Evolutionary conservation across 192 early-diverging fungal species (phyloP).

Genomic region (Entomortierella parvispora): DNA sequence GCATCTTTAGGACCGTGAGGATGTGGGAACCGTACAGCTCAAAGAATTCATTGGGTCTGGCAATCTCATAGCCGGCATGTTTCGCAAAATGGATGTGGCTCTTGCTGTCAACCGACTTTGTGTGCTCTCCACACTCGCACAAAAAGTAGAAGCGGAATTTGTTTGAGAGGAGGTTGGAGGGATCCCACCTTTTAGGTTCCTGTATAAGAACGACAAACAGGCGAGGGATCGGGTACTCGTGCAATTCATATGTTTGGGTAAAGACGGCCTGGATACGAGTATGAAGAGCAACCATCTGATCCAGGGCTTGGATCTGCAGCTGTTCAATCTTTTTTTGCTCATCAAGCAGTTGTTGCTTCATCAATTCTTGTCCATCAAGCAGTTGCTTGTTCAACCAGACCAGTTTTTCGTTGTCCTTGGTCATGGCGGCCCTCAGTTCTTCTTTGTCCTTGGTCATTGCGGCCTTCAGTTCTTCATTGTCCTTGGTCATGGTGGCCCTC

Average conservation of each 20-base stretch:
- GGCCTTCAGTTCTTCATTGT: no score
- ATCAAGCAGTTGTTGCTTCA: constrained; percentile 10
- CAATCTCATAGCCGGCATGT: constrained; percentile 33
- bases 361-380: constrained; percentile 12
- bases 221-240: constrained; percentile 36
- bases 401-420: no score
- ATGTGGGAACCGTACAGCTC: constrained; percentile 9
- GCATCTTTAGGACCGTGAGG: constrained; percentile 19
- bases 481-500: no score
- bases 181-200: not conserved
- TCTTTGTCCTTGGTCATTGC: no score
- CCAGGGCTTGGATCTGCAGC: constrained; percentile 10
- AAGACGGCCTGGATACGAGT: constrained; percentile 18
- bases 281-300: constrained; percentile 12
- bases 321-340: constrained; percentile 13
- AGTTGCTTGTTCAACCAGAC: no score
- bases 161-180: constrained; percentile 1
- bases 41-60: constrained; percentile 23
- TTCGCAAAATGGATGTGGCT: constrained; percentile 18
- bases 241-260: constrained; percentile 26
- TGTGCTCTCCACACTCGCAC: constrained; percentile 32
- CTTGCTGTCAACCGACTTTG: not conserved
- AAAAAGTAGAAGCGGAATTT: constrained; percentile 28
- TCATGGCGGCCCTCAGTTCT: no score
- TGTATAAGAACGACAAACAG: constrained; percentile 24